Percentiles rank a stretch among this genome's conserved stretches.
These are phyloP conservation scores for Aspergillus costaricaensis DNA, from an alignment of 2,329 filamentous ascomycete genomes.

Conservation along the genomic window DNA sequence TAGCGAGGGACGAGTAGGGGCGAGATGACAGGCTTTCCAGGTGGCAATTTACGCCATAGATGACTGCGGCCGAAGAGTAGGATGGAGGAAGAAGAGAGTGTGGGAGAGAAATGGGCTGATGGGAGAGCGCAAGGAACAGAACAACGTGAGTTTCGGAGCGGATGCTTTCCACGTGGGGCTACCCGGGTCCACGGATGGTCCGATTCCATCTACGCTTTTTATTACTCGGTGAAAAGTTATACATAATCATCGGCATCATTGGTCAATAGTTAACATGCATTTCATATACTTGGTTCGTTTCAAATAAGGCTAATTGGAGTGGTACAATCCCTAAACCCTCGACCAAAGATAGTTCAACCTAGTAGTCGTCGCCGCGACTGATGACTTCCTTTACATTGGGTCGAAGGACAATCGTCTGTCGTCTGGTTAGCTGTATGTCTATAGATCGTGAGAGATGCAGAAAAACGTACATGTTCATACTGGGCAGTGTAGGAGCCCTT, in stretches of 20 bases:
- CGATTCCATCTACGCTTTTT: slow-evolving; percentile 10
- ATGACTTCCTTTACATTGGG: slow-evolving; percentile 85
- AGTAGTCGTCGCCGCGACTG: slow-evolving; percentile 83
- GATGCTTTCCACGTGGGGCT: slow-evolving; percentile 42
- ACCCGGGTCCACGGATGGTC: slow-evolving; percentile 22
- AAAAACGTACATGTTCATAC: slow-evolving; percentile 79
- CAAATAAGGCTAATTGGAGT: slow-evolving; percentile 2
- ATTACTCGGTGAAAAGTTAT: background rate
- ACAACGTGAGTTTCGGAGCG: slow-evolving; percentile 28
- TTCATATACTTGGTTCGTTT: slow-evolving; percentile 5
- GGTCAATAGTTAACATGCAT: background rate
- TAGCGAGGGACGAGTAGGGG: slow-evolving; percentile 18
- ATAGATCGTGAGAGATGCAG: background rate
- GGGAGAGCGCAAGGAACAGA: slow-evolving; percentile 13
- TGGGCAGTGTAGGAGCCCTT: slow-evolving; percentile 95
- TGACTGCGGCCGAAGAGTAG: background rate
- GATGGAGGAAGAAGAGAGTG: slow-evolving; percentile 2
- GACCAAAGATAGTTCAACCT: slow-evolving; percentile 15
- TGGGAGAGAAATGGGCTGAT: slow-evolving; percentile 13
- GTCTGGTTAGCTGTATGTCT: slow-evolving; percentile 19
- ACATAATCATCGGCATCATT: background rate
- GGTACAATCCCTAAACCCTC: background rate
- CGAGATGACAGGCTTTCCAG: background rate
- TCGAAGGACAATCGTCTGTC: slow-evolving; percentile 72
- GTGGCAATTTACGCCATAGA: slow-evolving; percentile 24